Base-by-base conservation (phyloP, 192 early-diverging fungal species). In the Coemansia sp. region DNA sequence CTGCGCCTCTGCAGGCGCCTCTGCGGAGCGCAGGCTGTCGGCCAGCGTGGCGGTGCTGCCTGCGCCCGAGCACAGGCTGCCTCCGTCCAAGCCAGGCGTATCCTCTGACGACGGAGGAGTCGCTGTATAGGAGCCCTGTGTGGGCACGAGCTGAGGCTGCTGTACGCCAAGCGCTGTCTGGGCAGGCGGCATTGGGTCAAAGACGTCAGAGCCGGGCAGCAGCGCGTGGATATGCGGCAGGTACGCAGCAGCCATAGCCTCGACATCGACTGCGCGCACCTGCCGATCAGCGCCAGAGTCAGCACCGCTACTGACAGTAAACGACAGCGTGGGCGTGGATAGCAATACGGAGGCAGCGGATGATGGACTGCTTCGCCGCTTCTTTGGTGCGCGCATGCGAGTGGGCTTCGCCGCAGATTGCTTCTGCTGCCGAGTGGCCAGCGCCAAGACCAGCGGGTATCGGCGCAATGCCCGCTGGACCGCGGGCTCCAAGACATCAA, bases 171-270 rank as follows among this genome's bases (percentile, higher is more conserved):
- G n/a, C n/a, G n/a, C n/a, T n/a, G n/a, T n/a, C n/a, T n/a, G n/a
- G n/a, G n/a, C n/a, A 27, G n/a, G 47, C 10, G 11, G 47, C 24
- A 10, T 10, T 27, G 11, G 4, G 6, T 45, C 42, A 0, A 19
- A 12, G 8, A 25, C 3, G 11, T 51, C 24, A 15, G 22, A 8
- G 22, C 3, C 31, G 27, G 20, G 29, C 45, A 69, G 27, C 45
- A 61, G 41, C 39, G 46, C n/a, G 32, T 70, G 61, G 35, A 71
- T 45, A 47, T 40, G 67, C 20, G 71, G 71, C 68, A 79, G 15
- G 56, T 79, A 62, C 45, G 64, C 64, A 39, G 47, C 68, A 9
- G 64, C 60, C 77, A 79, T 79, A 22, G 64, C 60, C 19, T 73
- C 77, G 4, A 79, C 46, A 36, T 79, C 71, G 11, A 74, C 43